Evolutionary conservation across 139 green algal species (phyloP).

Genomic region (Nannochloris sp.): DNA sequence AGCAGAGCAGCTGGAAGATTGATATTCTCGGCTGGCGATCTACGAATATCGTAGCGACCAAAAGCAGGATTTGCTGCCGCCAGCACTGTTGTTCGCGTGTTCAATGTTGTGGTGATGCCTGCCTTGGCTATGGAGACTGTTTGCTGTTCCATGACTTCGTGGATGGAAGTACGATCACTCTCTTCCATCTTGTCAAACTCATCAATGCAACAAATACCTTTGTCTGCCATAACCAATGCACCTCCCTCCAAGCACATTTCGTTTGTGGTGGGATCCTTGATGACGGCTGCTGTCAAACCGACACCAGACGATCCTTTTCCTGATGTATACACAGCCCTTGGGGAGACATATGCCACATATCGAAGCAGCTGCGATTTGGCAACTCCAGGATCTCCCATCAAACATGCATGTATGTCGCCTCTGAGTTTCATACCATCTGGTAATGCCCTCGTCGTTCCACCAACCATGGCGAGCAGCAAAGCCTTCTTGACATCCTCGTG

Average conservation of each 20-base stretch:
- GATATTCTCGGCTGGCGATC: conserved; percentile 95
- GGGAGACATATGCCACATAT: conserved; percentile 70
- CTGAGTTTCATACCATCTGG: conserved; percentile 93
- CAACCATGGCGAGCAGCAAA: conserved; percentile 93
- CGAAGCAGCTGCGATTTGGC: conserved; percentile 95
- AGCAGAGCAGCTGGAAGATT: conserved; percentile 85
- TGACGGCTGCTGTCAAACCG: conserved; percentile 88
- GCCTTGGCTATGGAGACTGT: conserved; percentile 98
- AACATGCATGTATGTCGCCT: conserved; percentile 94
- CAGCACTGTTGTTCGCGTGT: conserved; percentile 93
- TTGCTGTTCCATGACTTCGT: conserved; percentile 98
- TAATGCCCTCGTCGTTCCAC: conserved; percentile 62
- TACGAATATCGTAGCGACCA: conserved; percentile 84
- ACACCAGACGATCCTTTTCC: conserved; percentile 90
- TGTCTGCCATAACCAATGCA: conserved; percentile 93
- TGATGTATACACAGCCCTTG: conserved; percentile 94
- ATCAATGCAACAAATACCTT: conserved; percentile 98
- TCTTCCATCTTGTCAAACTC: conserved; percentile 99
- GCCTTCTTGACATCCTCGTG: conserved; percentile 94
- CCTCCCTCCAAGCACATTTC: conserved; percentile 97
- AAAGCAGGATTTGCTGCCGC: conserved; percentile 95
- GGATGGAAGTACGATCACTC: conserved; percentile 92
- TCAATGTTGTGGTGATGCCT: conserved; percentile 98
- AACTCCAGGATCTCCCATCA: conserved; percentile 98
- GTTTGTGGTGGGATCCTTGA: conserved; percentile 76